Conservation (phyloP, 805 yeast species). For the Metschnikowia baotianmanensis region DNA sequence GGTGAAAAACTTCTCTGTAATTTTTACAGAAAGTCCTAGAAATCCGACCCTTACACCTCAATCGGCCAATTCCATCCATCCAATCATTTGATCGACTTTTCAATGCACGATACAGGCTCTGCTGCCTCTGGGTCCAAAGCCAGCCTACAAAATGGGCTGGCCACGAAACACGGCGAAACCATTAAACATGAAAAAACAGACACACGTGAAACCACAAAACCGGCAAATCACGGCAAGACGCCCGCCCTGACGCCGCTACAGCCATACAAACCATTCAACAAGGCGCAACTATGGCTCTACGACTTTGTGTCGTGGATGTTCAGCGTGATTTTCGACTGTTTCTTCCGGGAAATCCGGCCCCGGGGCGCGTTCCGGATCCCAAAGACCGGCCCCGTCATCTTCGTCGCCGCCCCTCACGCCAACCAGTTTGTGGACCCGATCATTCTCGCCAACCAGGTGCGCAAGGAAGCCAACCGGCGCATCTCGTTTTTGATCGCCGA, state of each 20-base stretch:
- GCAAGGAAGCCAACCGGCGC: constrained; percentile 61
- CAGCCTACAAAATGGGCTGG: too few relatives aligned
- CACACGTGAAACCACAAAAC: not conserved
- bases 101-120: too few relatives aligned
- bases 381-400: constrained; percentile 75
- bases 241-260: constrained; percentile 4
- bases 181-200: not conserved
- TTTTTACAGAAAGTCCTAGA: too few relatives aligned
- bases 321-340: constrained; percentile 52
- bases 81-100: too few relatives aligned
- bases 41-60: too few relatives aligned
- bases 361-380: constrained; percentile 80
- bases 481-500: constrained; percentile 85
- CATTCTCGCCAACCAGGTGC: constrained; percentile 78
- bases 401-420: constrained; percentile 98
- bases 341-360: constrained; percentile 85
- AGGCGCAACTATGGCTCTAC: constrained; percentile 29
- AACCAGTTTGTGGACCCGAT: constrained; percentile 86
- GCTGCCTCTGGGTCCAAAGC: too few relatives aligned
- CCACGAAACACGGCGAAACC: too few relatives aligned
- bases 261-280: constrained; percentile 17
- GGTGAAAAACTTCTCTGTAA: too few relatives aligned
- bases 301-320: constrained; percentile 54
- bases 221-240: not conserved
- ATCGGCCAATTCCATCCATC: too few relatives aligned